Base-by-base conservation (phyloP, 305 asterid species). In the Plantago lanceolata region DNA sequence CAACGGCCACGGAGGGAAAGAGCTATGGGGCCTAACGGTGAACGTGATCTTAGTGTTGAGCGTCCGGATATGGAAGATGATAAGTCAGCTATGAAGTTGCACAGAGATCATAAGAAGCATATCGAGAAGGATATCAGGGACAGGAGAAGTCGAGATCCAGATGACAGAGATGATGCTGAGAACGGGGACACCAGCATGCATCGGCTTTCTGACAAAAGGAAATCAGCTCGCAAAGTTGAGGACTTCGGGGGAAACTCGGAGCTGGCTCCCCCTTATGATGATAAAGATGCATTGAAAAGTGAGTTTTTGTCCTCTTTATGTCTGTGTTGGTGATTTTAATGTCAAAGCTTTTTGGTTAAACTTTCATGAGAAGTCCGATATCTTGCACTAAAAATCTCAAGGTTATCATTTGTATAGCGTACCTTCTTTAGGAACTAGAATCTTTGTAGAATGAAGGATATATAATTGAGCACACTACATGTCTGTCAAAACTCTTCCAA, bases 241-340 rank as follows among this genome's bases (percentile, higher is more conserved):
- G 96, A 88, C 50, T 79, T 81, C 48, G 96, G 88, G 58, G 95
- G 86, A 43, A 74, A 63, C 70, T 63, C 88, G 20, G 80, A 68
- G 72, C 63, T 89, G 72, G 76, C 76, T 59, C 65, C 88, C 66
- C 65, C 87, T 64, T 73, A 61, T 60, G 97, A 88, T 71, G 95
- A 94, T 72, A 88, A 81, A 76, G 94, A 86, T 69, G 78, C 95
- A 18, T 63, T 88, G 73, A 91, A 83, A 82, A 84, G 99, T 94
- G 79, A 88, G 99, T 83, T 64, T 52, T 19, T 35, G 12, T 29
- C 61, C 16, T 56, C 17, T 5, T 24, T 40, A 13, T 57, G 28
- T 55, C 55, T 76, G 24, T 48, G 43, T 33, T 60, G 3, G 35
- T 53, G 57, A 45, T 52, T 58, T 43, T 24, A 44, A 28, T 63